Base-by-base conservation (phyloP, 139 green algal genomes). In the Asterochloris sp. region DNA sequence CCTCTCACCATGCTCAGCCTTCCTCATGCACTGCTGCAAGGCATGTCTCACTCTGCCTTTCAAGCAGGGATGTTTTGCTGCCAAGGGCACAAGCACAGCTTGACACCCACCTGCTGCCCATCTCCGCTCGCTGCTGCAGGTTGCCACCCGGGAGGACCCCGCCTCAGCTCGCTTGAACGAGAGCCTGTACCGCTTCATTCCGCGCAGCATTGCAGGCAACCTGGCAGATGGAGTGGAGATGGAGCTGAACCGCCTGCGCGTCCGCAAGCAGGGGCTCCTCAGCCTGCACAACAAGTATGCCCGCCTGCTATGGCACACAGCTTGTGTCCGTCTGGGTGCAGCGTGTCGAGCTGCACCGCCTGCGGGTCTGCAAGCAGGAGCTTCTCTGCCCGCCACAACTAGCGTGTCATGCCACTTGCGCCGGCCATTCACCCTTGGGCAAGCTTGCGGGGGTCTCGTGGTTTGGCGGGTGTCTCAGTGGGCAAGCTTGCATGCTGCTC, bases 111-210 rank as follows among this genome's bases (percentile, higher is more conserved):
- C 38, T 54, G 38, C 38, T 54, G 38, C 38, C 38, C 38, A 54
- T 6, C 38, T 6, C 38, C 2, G 2, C 38, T 54, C 38, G 6
- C 38, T 54, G 38, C 13, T 60, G 66, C 82, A 92, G 87, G 83
- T 91, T 19, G 90, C 80, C 12, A 92, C 86, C 10, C 73, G 63
- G 2, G 79, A 90, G 74, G 90, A 94, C 67, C 86, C 89, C 1
- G 73, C 87, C 11, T 87, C 90, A 17, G 86, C 90, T 0, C 74
- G 85, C 24, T 76, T 85, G 24, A 88, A 86, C 19, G 90, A 94
- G 83, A 76, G 69, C 0, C 81, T 94, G 47, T 94, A 89, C 62
- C 11, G 13, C 16, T 94, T 92, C 74, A 73, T 93, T n/a, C 85
- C 83, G 0, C 83, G 90, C 67, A 83, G 71, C 77, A 71, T 94